Percentiles rank a stretch among this genome's conserved stretches.
phyloP scores from a whole-genome alignment of 352 stramenopile genomes.

The Pythium sukuiense region DNA sequence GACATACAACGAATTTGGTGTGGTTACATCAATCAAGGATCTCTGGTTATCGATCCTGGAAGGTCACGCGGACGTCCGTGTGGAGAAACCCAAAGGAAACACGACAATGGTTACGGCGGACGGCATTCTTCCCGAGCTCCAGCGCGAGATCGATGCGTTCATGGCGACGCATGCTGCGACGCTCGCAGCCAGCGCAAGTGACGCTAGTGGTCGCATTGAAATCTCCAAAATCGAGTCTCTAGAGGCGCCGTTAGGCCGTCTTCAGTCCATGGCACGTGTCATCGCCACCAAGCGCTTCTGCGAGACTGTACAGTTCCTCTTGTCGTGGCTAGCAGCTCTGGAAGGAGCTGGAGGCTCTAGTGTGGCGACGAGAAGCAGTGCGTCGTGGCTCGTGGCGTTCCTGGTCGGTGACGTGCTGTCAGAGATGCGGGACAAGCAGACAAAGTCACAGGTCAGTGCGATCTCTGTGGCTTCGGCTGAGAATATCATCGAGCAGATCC shows the following conservation, averaged over 20 bases:
- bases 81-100: slow-evolving; percentile 9
- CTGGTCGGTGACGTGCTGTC: slow-evolving; percentile 38
- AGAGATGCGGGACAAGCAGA: slow-evolving; percentile 4
- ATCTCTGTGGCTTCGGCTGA: slow-evolving; percentile 5
- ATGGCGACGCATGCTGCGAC: slow-evolving; percentile 39
- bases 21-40: slow-evolving; percentile 7
- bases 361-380: slow-evolving; percentile 20
- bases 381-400: slow-evolving; percentile 50
- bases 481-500: slow-evolving; percentile 29
- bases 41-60: slow-evolving; percentile 21
- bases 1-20: not conserved
- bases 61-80: slow-evolving; percentile 12
- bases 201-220: slow-evolving; percentile 1
- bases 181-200: slow-evolving; percentile 9
- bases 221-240: slow-evolving; percentile 9
- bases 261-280: slow-evolving; percentile 34
- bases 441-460: not conserved
- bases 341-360: slow-evolving; percentile 22
- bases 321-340: slow-evolving; percentile 42
- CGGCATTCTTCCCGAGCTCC: slow-evolving; percentile 42
- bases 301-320: slow-evolving; percentile 29
- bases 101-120: slow-evolving; percentile 21
- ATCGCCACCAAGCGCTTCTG: slow-evolving; percentile 15
- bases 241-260: slow-evolving; percentile 19
- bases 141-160: slow-evolving; percentile 61